Conservation (phyloP, 192 early-diverging fungal species). For the Coemansia sp. region DNA sequence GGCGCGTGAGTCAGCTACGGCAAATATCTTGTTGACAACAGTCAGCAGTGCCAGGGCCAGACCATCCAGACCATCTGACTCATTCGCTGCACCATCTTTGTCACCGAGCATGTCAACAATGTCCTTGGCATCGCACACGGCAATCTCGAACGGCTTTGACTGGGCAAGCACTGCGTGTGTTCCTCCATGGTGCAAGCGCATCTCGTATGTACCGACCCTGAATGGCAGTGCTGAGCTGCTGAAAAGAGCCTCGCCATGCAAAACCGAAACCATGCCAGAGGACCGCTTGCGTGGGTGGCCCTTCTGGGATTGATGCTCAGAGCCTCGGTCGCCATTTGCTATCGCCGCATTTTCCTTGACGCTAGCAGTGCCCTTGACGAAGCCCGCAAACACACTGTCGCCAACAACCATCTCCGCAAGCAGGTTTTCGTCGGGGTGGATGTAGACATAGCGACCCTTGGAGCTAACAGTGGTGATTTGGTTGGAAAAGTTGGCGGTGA, state of each 20-base stretch:
- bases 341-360: constrained; percentile 27
- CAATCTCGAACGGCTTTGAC: constrained; percentile 82
- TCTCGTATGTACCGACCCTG: constrained; percentile 87
- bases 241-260: constrained; percentile 68
- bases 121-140: constrained; percentile 32
- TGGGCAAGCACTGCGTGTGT: constrained; percentile 81
- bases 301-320: constrained; percentile 34
- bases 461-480: constrained; percentile 81
- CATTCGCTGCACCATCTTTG: background rate
- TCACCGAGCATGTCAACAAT: constrained; percentile 23
- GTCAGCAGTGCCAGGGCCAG: constrained; percentile 48
- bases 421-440: constrained; percentile 60
- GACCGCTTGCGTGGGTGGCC: constrained; percentile 9
- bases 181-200: constrained; percentile 89
- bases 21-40: constrained; percentile 51
- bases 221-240: constrained; percentile 75
- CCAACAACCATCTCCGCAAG: constrained; percentile 61
- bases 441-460: constrained; percentile 71
- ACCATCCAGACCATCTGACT: constrained; percentile 20
- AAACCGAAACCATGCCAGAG: constrained; percentile 5
- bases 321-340: constrained; percentile 6
- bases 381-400: constrained; percentile 55
- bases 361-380: constrained; percentile 37
- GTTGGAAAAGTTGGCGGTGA: constrained; percentile 73
- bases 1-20: constrained; percentile 46